A percentile compares a stretch with the other conserved stretches of the same genome.
Evolutionary conservation across 306 rosid species (phyloP).

Genomic region (Medicago lupulina): DNA sequence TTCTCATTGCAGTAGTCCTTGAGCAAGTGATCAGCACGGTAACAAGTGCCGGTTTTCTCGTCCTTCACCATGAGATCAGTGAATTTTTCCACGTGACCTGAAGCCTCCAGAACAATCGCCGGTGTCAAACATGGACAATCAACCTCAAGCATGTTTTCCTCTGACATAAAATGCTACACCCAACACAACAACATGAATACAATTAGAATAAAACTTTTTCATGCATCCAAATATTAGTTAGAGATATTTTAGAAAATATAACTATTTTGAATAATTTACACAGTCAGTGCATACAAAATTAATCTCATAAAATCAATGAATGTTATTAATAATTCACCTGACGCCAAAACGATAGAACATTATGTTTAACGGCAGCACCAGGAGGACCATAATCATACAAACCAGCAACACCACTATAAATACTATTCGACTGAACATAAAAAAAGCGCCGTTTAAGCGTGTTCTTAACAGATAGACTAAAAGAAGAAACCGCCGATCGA

Average conservation of each 20-base stretch:
- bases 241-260: background rate
- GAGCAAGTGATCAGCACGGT: conserved; percentile 90
- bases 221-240: background rate
- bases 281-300: background rate
- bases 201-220: background rate
- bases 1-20: conserved; percentile 89
- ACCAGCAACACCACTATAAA: conserved; percentile 90
- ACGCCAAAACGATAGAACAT: conserved; percentile 88
- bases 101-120: conserved; percentile 82
- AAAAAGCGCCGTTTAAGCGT: conserved; percentile 88
- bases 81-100: conserved; percentile 94
- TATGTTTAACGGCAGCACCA: conserved; percentile 80
- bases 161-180: conserved; percentile 86
- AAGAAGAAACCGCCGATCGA: conserved; percentile 55
- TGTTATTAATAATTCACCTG: no score
- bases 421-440: conserved; percentile 76
- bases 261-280: background rate
- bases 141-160: conserved; percentile 96
- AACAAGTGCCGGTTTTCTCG: conserved; percentile 77
- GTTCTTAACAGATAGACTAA: conserved; percentile 73
- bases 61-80: conserved; percentile 99
- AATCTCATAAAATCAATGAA: no score
- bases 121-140: conserved; percentile 98
- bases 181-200: background rate
- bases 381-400: conserved; percentile 89